phyloP scores from a whole-genome alignment of 2,329 filamentous ascomycete genomes.

The Calonectria multiphialidica region DNA sequence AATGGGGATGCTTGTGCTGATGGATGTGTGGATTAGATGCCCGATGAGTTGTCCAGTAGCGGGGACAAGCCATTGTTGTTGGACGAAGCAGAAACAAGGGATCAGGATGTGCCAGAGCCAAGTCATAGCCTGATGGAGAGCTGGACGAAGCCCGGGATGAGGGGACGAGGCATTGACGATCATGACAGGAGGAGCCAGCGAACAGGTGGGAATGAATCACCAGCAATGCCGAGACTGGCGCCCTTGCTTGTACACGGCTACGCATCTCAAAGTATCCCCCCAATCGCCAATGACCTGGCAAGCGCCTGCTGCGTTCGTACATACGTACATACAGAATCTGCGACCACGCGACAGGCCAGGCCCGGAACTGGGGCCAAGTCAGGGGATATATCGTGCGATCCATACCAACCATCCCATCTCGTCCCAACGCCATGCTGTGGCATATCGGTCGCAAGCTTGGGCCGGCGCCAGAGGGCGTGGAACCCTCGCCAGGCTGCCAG shows the following conservation, averaged over 20 bases:
- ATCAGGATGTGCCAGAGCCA: conserved; percentile 1
- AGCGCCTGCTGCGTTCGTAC: conserved; percentile 34
- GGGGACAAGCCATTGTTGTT: conserved; percentile 18
- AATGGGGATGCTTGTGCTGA: conserved; percentile 29
- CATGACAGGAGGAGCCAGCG: conserved; percentile 40
- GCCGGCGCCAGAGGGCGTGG: conserved; percentile 34
- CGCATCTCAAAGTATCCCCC: not conserved
- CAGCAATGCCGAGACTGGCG: not conserved
- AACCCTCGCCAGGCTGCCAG: conserved; percentile 36
- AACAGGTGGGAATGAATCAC: conserved; percentile 40
- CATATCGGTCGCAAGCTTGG: conserved; percentile 36
- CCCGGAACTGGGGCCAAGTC: conserved; percentile 33
- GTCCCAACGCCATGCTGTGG: conserved; percentile 39
- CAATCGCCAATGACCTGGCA: conserved; percentile 25
- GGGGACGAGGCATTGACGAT: conserved; percentile 39
- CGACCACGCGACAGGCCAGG: conserved; percentile 32
- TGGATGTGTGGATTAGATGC: conserved; percentile 15
- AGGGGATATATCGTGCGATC: conserved; percentile 34
- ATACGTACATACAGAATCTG: conserved; percentile 19
- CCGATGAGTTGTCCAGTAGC: conserved; percentile 34
- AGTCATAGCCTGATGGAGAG: conserved; percentile 19
- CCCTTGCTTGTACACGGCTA: not conserved
- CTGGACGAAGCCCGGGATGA: conserved; percentile 32
- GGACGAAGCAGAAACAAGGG: conserved; percentile 17
- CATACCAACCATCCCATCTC: conserved; percentile 33